Percentiles rank a stretch among this genome's conserved stretches.
These are phyloP conservation scores for Xylaria castorea DNA, from an alignment of 495 filamentous ascomycete species.

Conservation along the genomic window DNA sequence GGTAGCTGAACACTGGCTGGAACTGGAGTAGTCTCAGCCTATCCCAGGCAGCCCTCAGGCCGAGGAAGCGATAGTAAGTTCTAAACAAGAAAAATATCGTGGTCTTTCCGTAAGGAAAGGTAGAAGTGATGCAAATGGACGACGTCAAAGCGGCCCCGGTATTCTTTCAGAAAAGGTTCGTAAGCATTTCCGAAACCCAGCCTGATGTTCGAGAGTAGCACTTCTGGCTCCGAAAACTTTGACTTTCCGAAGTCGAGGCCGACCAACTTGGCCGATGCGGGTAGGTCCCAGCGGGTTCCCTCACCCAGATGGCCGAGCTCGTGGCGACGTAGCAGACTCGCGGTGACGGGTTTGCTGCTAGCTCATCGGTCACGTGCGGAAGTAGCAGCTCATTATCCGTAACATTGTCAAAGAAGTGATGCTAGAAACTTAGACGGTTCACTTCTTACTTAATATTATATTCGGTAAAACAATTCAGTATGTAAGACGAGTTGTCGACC, in stretches of 20 bases:
- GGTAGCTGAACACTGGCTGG: not conserved
- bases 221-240: not conserved
- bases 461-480: not conserved
- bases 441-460: not conserved
- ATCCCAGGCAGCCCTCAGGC: constrained; percentile 19
- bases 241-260: constrained; percentile 6
- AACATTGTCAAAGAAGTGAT: constrained; percentile 16
- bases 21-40: not conserved
- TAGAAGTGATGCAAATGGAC: constrained; percentile 7
- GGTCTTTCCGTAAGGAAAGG: constrained; percentile 7
- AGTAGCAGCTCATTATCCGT: constrained; percentile 18
- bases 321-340: constrained; percentile 6
- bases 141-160: not conserved
- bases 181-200: constrained; percentile 1
- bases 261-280: constrained; percentile 18
- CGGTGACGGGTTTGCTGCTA: not conserved
- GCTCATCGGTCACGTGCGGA: not conserved
- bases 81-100: not conserved
- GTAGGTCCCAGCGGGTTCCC: constrained; percentile 5
- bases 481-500: not conserved
- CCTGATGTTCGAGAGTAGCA: constrained; percentile 3
- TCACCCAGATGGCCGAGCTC: constrained; percentile 8
- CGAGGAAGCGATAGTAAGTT: constrained; percentile 14
- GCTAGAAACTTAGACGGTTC: constrained; percentile 1
- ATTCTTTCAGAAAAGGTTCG: not conserved